Conservation (phyloP, 2,329 filamentous ascomycete genomes). For the Neonectria magnoliae region DNA sequence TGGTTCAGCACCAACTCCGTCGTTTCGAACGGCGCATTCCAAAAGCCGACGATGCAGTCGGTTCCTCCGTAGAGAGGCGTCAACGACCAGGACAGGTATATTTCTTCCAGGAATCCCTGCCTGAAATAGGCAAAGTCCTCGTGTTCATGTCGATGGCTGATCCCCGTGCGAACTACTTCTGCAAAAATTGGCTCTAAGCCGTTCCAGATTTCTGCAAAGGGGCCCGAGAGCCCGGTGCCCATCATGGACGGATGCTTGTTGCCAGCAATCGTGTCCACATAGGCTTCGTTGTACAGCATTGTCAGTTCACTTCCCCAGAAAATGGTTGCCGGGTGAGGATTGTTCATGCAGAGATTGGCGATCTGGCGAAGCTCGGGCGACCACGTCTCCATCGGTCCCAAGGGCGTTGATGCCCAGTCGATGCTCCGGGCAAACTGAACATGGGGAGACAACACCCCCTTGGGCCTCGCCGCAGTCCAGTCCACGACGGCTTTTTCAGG, state of each 20-base stretch:
- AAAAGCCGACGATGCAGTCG: constrained; percentile 50
- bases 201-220: constrained; percentile 63
- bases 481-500: constrained; percentile 49
- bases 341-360: constrained; percentile 50
- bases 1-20: constrained; percentile 48
- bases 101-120: constrained; percentile 51
- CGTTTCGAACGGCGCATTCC: constrained; percentile 52
- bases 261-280: constrained; percentile 64
- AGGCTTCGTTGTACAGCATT: constrained; percentile 72
- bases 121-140: constrained; percentile 47
- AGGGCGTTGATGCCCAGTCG: constrained; percentile 55
- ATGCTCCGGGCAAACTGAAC: constrained; percentile 46
- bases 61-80: constrained; percentile 52
- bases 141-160: constrained; percentile 47
- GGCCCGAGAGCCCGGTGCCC: constrained; percentile 65
- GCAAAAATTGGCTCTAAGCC: constrained; percentile 45
- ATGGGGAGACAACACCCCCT: constrained; percentile 44
- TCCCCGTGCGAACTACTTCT: constrained; percentile 49
- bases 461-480: constrained; percentile 47
- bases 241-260: constrained; percentile 71
- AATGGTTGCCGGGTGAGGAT: constrained; percentile 59
- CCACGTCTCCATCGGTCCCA: constrained; percentile 57
- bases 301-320: constrained; percentile 72
- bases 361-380: constrained; percentile 55
- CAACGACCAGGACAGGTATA: constrained; percentile 51